Evolutionary conservation across 768 basidiomycete species (phyloP).

Genomic region (Russula griseocarnosa): DNA sequence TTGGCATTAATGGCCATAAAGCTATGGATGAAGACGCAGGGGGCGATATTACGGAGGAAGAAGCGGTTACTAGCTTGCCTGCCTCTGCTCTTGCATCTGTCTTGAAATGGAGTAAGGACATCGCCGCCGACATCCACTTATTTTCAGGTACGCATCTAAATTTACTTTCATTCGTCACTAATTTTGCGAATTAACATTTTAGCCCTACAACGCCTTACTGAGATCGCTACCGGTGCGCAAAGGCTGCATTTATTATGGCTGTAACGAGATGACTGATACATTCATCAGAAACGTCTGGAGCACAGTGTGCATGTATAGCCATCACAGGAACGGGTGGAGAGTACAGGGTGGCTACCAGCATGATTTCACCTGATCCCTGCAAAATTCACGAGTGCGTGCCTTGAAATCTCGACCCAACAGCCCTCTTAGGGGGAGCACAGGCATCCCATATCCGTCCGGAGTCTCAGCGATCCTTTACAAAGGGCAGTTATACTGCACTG

Average conservation of each 20-base stretch:
- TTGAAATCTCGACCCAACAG: not conserved
- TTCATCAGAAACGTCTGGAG: slow-evolving; percentile 54
- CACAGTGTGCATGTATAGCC: slow-evolving; percentile 63
- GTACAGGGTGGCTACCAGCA: slow-evolving; percentile 65
- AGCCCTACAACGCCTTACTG: slow-evolving; percentile 64
- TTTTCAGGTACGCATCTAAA: slow-evolving; percentile 46
- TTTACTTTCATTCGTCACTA: slow-evolving; percentile 11
- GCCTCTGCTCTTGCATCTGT: slow-evolving; percentile 64
- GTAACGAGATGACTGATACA: not conserved
- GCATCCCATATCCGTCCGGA: slow-evolving; percentile 56
- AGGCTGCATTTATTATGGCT: not conserved
- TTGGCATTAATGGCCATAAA: slow-evolving; percentile 35
- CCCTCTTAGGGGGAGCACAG: slow-evolving; percentile 34
- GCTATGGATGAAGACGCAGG: slow-evolving; percentile 35
- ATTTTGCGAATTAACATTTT: slow-evolving; percentile 25
- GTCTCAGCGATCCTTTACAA: slow-evolving; percentile 57
- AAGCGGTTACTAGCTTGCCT: slow-evolving; percentile 51
- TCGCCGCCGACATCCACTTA: slow-evolving; percentile 68
- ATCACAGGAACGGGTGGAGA: slow-evolving; percentile 68
- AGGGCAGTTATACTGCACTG: slow-evolving; percentile 65
- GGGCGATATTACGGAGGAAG: slow-evolving; percentile 44
- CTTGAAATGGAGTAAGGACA: slow-evolving; percentile 70
- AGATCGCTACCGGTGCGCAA: slow-evolving; percentile 58
- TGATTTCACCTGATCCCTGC: slow-evolving; percentile 55
- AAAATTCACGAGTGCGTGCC: slow-evolving; percentile 62